phyloP scores from a whole-genome alignment of 257 asterid genomes.

The Solanum etuberosum region DNA sequence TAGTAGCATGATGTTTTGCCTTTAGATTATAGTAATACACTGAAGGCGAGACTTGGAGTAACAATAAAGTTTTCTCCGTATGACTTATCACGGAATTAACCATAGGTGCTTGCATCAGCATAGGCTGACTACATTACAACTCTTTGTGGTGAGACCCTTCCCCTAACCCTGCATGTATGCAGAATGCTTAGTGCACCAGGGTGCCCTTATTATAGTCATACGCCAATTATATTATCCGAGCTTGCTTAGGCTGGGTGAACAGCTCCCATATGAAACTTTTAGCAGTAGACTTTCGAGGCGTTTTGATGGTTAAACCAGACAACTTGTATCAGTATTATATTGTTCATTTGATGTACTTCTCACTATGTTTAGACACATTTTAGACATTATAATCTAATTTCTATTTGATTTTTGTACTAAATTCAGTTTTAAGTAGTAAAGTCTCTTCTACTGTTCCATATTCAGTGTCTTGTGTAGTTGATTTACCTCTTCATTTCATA shows the following conservation, averaged over 20 bases:
- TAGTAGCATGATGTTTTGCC: neutral
- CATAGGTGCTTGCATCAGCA: no score
- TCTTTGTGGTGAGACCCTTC: no score
- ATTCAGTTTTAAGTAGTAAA: neutral
- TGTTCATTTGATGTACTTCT: no score
- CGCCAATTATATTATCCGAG: neutral
- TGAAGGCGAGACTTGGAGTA: neutral
- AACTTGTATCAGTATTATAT: no score
- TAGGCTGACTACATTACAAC: no score
- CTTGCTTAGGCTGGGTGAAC: neutral
- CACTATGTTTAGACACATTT: no score
- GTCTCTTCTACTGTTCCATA: no score
- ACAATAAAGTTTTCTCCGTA: neutral
- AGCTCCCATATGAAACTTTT: no score
- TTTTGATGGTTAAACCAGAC: no score
- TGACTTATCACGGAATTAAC: neutral
- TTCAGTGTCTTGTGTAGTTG: neutral
- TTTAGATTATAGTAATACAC: neutral
- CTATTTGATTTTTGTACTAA: neutral
- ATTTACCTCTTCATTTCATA: neutral
- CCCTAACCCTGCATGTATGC: no score
- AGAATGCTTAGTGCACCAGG: neutral
- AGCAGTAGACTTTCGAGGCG: no score
- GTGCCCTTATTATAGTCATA: neutral
- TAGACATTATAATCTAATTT: no score